These are phyloP conservation scores for Sporisorium graminicola DNA, from an alignment of 1,284 basidiomycete genomes.

Conservation along the genomic window DNA sequence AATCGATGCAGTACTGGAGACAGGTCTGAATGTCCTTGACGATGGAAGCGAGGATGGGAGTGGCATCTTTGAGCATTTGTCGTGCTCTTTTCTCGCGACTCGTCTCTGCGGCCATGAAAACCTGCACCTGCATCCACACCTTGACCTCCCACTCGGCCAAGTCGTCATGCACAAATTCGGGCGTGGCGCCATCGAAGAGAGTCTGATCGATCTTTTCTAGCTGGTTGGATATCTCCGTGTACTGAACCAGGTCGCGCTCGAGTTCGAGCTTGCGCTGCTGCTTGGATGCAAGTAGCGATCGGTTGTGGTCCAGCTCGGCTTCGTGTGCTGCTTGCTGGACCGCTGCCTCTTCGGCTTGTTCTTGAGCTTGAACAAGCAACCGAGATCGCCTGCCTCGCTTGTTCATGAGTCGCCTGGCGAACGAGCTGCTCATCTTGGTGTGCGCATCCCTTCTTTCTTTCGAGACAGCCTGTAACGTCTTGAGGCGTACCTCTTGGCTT, in stretches of 20 bases:
- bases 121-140: slow-evolving; percentile 27
- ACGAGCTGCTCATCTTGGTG: slow-evolving; percentile 28
- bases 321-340: slow-evolving; percentile 29
- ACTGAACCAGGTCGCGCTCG: slow-evolving; percentile 27
- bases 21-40: slow-evolving; percentile 46
- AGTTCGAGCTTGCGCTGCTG: slow-evolving; percentile 17
- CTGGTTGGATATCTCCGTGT: slow-evolving; percentile 17
- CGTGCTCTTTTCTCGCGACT: slow-evolving; percentile 55
- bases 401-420: slow-evolving; percentile 48
- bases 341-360: slow-evolving; percentile 23
- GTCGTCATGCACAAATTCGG: slow-evolving; percentile 44
- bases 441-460: slow-evolving; percentile 24
- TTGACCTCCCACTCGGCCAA: slow-evolving; percentile 47
- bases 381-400: slow-evolving; percentile 24
- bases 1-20: slow-evolving; percentile 51
- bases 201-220: slow-evolving; percentile 23
- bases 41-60: slow-evolving; percentile 24
- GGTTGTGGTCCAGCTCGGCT: slow-evolving; percentile 26
- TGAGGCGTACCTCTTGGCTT: slow-evolving; percentile 33
- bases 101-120: slow-evolving; percentile 50
- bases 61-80: slow-evolving; percentile 37
- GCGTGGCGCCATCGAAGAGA: slow-evolving; percentile 41
- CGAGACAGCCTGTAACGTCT: slow-evolving; percentile 27
- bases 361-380: slow-evolving; percentile 16
- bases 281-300: slow-evolving; percentile 7